Base-by-base conservation (phyloP, 345 rosid genomes). In the Euclidium syriacum region DNA sequence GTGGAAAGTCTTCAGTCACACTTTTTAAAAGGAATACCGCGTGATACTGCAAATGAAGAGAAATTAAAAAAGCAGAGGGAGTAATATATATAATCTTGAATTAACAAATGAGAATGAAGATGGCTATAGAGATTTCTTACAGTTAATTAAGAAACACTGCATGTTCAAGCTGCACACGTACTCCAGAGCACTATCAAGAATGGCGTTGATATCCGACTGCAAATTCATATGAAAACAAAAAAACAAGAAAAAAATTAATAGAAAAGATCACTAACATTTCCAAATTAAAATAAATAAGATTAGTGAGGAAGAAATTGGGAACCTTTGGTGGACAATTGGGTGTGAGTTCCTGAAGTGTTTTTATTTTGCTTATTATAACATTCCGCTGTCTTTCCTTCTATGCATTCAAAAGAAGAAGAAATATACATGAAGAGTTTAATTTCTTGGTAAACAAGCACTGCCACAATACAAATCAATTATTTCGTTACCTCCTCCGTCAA, bases 321-420 rank as follows among this genome's bases (percentile, higher is more conserved):
- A 57, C 62, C 62, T 58, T 22, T 29, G 40, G 64, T 29, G 40
- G 64, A 40, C 64, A 42, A n/a, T 58, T 58, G 14, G 64, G 52
- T 18, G 64, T 58, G 2, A 58, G 0, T 58, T 43, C 19, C 29
- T 19, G 34, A 22, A 58, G 64, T 58, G 1, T 3, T 42, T 30
- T 20, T 42, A 58, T 3, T 19, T 29, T 22, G 52, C 20, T 30
- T 43, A 27, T 58, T 58, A 42, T 30, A 29, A 2, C 19, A 2
- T 58, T 40, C 20, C 52, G 6, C 30, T n/a, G 19, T 30, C 11
- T 58, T n/a, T n/a, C n/a, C 20, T 7, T 20, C 52, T 58, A 19
- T 27, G 15, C 38, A 38, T 7, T 29, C 19, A 58, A 42, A 29
- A 27, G 5, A 11, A 0, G 18, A 10, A 7, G 0, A 29, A 58